Percentiles rank a stretch among this genome's conserved stretches.
Conservation (phyloP, 768 basidiomycete genomes). For the Strobilomyces confusus region DNA sequence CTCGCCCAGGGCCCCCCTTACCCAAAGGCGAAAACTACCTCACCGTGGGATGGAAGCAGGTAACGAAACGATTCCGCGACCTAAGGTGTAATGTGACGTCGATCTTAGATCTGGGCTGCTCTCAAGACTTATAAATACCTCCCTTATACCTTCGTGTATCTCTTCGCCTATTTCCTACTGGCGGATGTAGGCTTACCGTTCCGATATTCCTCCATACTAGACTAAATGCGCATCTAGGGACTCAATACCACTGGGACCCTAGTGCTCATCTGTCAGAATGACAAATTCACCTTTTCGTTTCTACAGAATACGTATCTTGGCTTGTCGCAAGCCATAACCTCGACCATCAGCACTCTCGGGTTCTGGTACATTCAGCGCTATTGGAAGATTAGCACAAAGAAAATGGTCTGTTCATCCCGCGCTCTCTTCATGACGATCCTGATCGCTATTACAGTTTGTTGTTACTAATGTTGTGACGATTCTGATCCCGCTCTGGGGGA, state of each 20-base stretch:
- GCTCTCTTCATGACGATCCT: neutral
- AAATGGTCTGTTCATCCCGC: constrained; percentile 49
- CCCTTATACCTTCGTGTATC: constrained; percentile 79
- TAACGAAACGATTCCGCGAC: constrained; percentile 16
- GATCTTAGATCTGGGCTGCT: constrained; percentile 67
- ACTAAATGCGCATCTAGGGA: constrained; percentile 42
- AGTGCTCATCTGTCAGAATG: constrained; percentile 73
- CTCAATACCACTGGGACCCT: constrained; percentile 78
- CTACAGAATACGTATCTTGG: constrained; percentile 78
- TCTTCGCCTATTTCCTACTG: constrained; percentile 73
- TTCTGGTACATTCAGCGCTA: constrained; percentile 84
- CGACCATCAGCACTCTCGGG: constrained; percentile 64
- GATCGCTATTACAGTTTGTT: constrained; percentile 48
- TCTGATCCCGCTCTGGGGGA: constrained; percentile 80
- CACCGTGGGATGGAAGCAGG: constrained; percentile 86
- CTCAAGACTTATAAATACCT: constrained; percentile 71
- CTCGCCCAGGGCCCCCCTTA: constrained; percentile 75
- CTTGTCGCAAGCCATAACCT: constrained; percentile 70
- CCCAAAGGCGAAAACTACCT: constrained; percentile 75
- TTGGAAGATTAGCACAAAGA: constrained; percentile 77
- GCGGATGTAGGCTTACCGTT: constrained; percentile 53
- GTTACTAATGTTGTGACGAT: constrained; percentile 75
- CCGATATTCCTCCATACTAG: neutral
- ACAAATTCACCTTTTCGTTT: constrained; percentile 79
- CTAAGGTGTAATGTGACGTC: neutral